Percentiles rank a stretch among this genome's conserved stretches.
Evolutionary conservation across 495 filamentous ascomycete species (phyloP).

Genomic region (Neurospora terricola): DNA sequence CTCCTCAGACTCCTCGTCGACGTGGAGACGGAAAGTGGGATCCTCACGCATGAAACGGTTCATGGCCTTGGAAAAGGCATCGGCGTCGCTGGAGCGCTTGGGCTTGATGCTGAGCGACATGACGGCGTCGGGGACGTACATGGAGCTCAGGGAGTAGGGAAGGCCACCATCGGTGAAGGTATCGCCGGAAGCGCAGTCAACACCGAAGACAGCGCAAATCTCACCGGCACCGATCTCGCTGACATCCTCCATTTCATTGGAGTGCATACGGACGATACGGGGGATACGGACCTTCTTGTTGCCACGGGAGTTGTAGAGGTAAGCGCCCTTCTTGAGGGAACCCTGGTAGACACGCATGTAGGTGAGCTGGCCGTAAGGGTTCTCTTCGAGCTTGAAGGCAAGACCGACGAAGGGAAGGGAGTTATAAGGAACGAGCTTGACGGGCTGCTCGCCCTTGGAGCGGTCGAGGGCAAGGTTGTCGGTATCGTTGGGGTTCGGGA

Average conservation of each 20-base stretch:
- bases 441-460: constrained; percentile 62
- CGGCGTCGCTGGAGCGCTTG: constrained; percentile 82
- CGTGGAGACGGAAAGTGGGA: constrained; percentile 90
- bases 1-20: constrained; percentile 83
- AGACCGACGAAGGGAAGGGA: constrained; percentile 88
- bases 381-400: constrained; percentile 98
- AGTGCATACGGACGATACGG: constrained; percentile 98
- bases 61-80: constrained; percentile 98
- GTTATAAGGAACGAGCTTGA: constrained; percentile 85
- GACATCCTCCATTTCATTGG: constrained; percentile 98
- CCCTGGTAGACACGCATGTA: constrained; percentile 99
- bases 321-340: constrained; percentile 72
- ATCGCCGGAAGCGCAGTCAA: constrained; percentile 96
- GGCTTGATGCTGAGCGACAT: constrained; percentile 97
- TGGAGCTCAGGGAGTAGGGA: constrained; percentile 95
- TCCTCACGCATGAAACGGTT: constrained; percentile 98
- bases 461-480: constrained; percentile 84
- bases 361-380: constrained; percentile 95
- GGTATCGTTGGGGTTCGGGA: constrained; percentile 88
- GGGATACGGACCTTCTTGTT: constrained; percentile 96
- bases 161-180: constrained; percentile 93
- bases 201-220: constrained; percentile 96
- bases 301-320: constrained; percentile 86
- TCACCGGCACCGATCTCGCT: constrained; percentile 87
- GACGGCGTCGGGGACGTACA: constrained; percentile 98